These are phyloP conservation scores for Brettanomyces custersianus DNA, from an alignment of 805 yeast genomes.

Conservation along the genomic window DNA sequence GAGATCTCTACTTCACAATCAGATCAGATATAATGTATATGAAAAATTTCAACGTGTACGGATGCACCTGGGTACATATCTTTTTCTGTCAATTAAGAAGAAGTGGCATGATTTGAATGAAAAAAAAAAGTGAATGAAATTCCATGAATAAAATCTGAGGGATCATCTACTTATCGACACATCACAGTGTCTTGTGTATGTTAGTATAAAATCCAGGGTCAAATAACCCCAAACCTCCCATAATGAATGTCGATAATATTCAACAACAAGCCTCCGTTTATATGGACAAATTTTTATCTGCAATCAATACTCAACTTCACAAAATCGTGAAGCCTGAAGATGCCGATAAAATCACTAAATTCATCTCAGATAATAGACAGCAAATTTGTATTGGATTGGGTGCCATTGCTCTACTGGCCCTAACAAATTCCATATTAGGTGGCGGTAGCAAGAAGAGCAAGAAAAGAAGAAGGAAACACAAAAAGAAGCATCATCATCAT, in stretches of 20 bases:
- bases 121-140: background rate
- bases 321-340: conserved; percentile 3
- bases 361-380: conserved; percentile 11
- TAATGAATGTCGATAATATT: too few relatives aligned
- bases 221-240: too few relatives aligned
- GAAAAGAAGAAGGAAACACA: conserved; percentile 8
- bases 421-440: conserved; percentile 6
- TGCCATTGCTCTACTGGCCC: conserved; percentile 7
- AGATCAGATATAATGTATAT: too few relatives aligned
- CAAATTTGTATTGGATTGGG: conserved; percentile 9
- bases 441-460: conserved; percentile 5
- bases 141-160: background rate
- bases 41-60: too few relatives aligned
- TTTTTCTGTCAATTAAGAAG: too few relatives aligned
- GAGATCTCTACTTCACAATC: too few relatives aligned
- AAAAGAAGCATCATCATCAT: conserved; percentile 6
- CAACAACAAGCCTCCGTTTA: background rate
- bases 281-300: background rate
- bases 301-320: background rate
- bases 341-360: conserved; percentile 3
- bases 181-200: too few relatives aligned
- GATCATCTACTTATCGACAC: too few relatives aligned
- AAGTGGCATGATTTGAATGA: too few relatives aligned
- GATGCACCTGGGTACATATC: too few relatives aligned
- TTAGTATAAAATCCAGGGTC: too few relatives aligned